Evolutionary conservation across 2,329 filamentous ascomycete genomes (phyloP).

Genomic region (Aspergillus pseudoterreus): DNA sequence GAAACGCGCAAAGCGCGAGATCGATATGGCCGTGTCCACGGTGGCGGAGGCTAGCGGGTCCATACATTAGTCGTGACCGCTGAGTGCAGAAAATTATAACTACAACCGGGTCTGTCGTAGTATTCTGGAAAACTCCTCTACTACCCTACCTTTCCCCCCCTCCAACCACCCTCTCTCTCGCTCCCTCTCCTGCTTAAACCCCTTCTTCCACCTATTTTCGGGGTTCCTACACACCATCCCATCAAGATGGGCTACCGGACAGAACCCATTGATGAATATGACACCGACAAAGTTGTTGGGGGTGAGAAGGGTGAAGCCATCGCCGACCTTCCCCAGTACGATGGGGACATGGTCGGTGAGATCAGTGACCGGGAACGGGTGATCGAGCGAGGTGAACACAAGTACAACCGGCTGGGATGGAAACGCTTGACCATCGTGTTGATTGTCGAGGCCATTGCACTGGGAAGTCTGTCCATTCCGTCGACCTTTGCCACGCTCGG

Average conservation of each 20-base stretch:
- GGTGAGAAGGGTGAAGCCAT: not conserved
- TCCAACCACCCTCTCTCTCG: not conserved
- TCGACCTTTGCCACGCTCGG: constrained; percentile 45
- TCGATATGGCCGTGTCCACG: not conserved
- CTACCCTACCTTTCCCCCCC: not conserved
- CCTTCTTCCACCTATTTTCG: not conserved
- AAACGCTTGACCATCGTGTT: constrained; percentile 48
- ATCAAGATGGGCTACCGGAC: not conserved
- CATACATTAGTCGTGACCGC: not conserved
- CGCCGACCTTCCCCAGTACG: not conserved
- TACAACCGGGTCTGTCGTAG: not conserved
- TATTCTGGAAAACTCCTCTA: not conserved
- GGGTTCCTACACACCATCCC: not conserved
- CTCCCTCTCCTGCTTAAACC: not conserved
- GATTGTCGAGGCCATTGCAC: constrained; percentile 50
- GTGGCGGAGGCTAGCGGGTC: not conserved
- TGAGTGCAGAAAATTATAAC: not conserved
- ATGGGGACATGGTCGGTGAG: not conserved
- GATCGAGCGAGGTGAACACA: not conserved
- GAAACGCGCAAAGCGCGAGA: not conserved
- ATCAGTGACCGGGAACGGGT: not conserved
- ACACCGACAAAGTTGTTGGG: not conserved
- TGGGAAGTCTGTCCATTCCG: constrained; percentile 46
- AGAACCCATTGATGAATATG: not conserved
- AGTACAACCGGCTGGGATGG: constrained; percentile 41